phyloP scores from a whole-genome alignment of 1,139 yeast genomes.

The Suhomyces panamericanus region DNA sequence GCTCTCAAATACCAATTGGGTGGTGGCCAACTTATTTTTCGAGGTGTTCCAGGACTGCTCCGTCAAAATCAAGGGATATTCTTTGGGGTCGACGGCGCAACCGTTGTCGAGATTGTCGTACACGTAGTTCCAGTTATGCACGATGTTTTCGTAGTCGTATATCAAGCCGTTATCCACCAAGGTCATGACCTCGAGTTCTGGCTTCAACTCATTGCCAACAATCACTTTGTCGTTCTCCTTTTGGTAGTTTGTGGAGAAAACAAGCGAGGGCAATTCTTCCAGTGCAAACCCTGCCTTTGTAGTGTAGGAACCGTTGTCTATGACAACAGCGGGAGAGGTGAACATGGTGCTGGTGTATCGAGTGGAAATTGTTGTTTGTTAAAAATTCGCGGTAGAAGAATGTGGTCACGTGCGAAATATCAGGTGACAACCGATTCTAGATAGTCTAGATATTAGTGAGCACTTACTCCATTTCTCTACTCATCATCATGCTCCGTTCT shows the following conservation, averaged over 20 bases:
- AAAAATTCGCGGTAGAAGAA: background rate
- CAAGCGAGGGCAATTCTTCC: conserved; percentile 61
- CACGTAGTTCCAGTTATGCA: conserved; percentile 59
- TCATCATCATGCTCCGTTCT: conserved; percentile 4
- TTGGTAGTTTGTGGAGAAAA: conserved; percentile 58
- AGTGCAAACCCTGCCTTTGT: conserved; percentile 73
- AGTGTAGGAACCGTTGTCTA: conserved; percentile 64
- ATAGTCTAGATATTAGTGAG: background rate
- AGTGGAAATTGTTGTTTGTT: conserved; percentile 3
- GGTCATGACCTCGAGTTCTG: conserved; percentile 57
- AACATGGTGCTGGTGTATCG: conserved; percentile 6
- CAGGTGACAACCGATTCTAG: background rate
- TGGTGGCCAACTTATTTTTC: conserved; percentile 50
- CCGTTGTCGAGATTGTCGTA: conserved; percentile 50
- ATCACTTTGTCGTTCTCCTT: conserved; percentile 32
- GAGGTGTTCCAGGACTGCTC: conserved; percentile 64
- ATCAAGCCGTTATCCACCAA: conserved; percentile 63
- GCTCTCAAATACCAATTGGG: conserved; percentile 65
- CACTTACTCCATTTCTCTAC: background rate
- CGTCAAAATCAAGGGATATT: conserved; percentile 63
- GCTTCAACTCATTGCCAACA: conserved; percentile 50
- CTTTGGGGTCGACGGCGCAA: conserved; percentile 46
- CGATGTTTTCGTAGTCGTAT: conserved; percentile 64
- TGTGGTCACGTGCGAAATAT: background rate
- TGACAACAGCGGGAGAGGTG: conserved; percentile 59